Conservation (phyloP, 208 protist species). For the Trypanosoma cruzi region DNA sequence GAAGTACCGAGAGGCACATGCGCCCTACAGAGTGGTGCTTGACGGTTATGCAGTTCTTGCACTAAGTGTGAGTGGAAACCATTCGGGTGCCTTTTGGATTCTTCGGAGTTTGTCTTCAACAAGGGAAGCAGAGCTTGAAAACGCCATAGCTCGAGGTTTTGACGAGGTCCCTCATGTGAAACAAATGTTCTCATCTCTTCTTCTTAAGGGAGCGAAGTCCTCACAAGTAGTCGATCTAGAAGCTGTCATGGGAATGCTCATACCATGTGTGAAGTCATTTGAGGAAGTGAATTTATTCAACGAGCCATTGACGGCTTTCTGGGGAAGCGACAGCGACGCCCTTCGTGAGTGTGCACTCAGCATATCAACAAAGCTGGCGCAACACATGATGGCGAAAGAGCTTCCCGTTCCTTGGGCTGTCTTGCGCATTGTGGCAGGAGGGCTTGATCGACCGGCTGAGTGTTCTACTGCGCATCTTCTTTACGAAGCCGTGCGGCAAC, state of each 20-base stretch:
- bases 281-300: constrained; percentile 24
- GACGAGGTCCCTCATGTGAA: constrained; percentile 22
- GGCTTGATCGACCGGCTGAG: neutral
- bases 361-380: neutral
- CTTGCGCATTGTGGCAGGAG: constrained; percentile 16
- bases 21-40: constrained; percentile 9
- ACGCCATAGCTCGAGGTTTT: neutral
- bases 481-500: constrained; percentile 10
- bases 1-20: constrained; percentile 2
- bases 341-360: constrained; percentile 12
- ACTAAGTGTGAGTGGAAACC: constrained; percentile 21
- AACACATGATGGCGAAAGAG: constrained; percentile 4
- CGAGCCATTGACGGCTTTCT: constrained; percentile 3
- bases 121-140: neutral
- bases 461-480: constrained; percentile 5
- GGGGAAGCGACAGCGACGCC: neutral
- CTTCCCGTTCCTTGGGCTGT: constrained; percentile 14
- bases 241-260: constrained; percentile 13
- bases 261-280: constrained; percentile 6
- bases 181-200: constrained; percentile 9
- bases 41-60: constrained; percentile 29
- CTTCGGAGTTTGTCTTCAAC: constrained; percentile 4
- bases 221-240: constrained; percentile 13
- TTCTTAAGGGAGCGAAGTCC: neutral
- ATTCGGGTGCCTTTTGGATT: constrained; percentile 24